Conservation (phyloP, 2,329 filamentous ascomycete genomes). For the Paraphaeosphaeria minitans region DNA sequence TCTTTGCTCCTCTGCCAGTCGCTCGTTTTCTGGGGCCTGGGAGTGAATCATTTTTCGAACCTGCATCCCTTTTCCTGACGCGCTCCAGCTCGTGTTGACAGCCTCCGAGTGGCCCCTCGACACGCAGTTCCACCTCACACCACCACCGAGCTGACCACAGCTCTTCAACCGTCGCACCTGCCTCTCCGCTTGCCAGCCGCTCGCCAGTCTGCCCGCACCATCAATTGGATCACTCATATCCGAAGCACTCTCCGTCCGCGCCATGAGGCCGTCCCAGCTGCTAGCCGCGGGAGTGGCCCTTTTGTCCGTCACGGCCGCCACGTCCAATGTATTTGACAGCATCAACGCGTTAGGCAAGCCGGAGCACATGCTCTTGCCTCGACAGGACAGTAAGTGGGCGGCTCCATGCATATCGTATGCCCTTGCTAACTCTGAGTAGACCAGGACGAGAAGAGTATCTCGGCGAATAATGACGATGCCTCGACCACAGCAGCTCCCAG, state of each 20-base stretch:
- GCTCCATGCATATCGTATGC: background rate
- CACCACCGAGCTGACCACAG: constrained; percentile 13
- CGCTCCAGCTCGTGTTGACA: constrained; percentile 36
- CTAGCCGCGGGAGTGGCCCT: constrained; percentile 45
- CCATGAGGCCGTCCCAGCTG: constrained; percentile 47
- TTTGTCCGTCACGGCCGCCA: constrained; percentile 43
- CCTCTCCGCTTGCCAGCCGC: constrained; percentile 19
- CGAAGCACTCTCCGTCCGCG: background rate
- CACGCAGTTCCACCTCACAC: constrained; percentile 11
- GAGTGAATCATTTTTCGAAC: constrained; percentile 18
- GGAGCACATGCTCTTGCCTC: constrained; percentile 37
- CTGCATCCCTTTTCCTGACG: constrained; percentile 20
- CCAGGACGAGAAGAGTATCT: constrained; percentile 16
- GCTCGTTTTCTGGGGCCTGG: constrained; percentile 40
- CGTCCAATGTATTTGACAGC: constrained; percentile 40
- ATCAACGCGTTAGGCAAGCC: constrained; percentile 34
- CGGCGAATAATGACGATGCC: background rate
- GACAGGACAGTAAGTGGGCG: constrained; percentile 36
- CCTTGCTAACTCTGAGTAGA: constrained; percentile 5
- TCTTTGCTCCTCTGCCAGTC: constrained; percentile 40
- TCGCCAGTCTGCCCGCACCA: constrained; percentile 3
- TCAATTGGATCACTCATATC: constrained; percentile 7
- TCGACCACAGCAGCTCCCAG: constrained; percentile 18
- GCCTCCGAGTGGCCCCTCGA: constrained; percentile 24
- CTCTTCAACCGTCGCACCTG: constrained; percentile 20